Percentiles rank a stretch among this genome's conserved stretches.
Conservation (phyloP, 2,329 filamentous ascomycete genomes). For the Cordyceps fumosorosea region DNA sequence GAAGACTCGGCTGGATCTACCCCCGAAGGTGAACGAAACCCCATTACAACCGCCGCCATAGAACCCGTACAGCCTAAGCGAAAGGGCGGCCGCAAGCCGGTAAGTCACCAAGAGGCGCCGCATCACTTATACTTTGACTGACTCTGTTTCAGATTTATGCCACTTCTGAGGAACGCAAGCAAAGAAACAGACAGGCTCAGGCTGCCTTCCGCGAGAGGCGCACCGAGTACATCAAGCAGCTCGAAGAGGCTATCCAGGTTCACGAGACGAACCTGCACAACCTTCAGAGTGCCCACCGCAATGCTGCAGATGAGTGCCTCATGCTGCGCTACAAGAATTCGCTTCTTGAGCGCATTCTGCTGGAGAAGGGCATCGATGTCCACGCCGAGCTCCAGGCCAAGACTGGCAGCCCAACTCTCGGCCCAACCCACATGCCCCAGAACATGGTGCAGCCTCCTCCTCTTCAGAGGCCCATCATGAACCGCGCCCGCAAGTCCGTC, state of each 20-base stretch:
- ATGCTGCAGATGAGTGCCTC: conserved; percentile 89
- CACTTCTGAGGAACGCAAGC: conserved; percentile 96
- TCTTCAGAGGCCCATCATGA: conserved; percentile 74
- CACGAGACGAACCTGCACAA: conserved; percentile 92
- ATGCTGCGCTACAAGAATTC: conserved; percentile 99
- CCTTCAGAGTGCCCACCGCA: conserved; percentile 88
- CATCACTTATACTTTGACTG: conserved; percentile 50
- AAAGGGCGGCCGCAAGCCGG: conserved; percentile 95
- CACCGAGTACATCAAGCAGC: conserved; percentile 98
- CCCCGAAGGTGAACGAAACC: conserved; percentile 46
- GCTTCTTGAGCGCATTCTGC: conserved; percentile 83
- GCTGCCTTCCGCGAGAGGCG: conserved; percentile 94
- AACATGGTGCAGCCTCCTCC: conserved; percentile 67
- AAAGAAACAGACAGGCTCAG: conserved; percentile 93
- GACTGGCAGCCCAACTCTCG: conserved; percentile 77
- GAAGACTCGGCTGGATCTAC: conserved; percentile 57
- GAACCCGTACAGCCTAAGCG: conserved; percentile 72
- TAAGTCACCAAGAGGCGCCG: conserved; percentile 46
- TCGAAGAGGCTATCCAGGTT: conserved; percentile 94
- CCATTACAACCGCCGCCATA: conserved; percentile 26
- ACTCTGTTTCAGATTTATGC: conserved; percentile 73
- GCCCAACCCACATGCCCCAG: conserved; percentile 60
- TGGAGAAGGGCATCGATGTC: conserved; percentile 98
- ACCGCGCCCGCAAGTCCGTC: conserved; percentile 66
- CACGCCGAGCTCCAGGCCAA: conserved; percentile 92